Evolutionary conservation across 2,329 filamentous ascomycete species (phyloP).

Genomic region (Alternaria incomplexa): DNA sequence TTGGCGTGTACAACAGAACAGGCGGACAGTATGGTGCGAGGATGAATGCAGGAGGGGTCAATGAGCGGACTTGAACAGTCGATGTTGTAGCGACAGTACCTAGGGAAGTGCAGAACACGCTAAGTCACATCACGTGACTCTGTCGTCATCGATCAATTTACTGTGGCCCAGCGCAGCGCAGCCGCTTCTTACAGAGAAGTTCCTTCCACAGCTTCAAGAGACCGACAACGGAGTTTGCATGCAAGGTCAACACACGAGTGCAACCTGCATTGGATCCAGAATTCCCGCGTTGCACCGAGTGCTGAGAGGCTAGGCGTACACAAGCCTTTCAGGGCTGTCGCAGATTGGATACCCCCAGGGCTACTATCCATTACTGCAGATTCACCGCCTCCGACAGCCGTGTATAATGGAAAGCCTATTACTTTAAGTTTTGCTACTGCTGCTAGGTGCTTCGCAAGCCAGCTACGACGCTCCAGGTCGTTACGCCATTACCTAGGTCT

Average conservation of each 20-base stretch:
- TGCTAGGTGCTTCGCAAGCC: neutral
- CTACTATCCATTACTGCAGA: neutral
- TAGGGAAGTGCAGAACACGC: neutral
- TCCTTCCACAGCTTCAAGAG: neutral
- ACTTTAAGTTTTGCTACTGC: neutral
- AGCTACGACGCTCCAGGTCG: neutral
- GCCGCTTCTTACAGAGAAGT: neutral
- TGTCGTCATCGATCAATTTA: neutral
- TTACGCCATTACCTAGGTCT: neutral
- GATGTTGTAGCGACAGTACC: neutral
- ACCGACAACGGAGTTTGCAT: neutral
- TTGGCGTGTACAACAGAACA: neutral
- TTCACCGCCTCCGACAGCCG: neutral
- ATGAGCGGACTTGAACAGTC: neutral
- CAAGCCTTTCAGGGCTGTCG: neutral
- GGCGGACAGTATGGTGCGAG: neutral
- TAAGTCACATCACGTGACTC: neutral
- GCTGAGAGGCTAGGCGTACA: neutral
- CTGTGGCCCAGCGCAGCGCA: neutral
- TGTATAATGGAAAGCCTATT: neutral
- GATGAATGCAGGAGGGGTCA: neutral
- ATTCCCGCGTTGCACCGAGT: neutral
- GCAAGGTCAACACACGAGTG: neutral
- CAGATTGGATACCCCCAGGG: neutral
- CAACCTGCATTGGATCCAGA: neutral